phyloP scores from a whole-genome alignment of 192 early-diverging fungal species.

The Cetraspora pellucida region DNA sequence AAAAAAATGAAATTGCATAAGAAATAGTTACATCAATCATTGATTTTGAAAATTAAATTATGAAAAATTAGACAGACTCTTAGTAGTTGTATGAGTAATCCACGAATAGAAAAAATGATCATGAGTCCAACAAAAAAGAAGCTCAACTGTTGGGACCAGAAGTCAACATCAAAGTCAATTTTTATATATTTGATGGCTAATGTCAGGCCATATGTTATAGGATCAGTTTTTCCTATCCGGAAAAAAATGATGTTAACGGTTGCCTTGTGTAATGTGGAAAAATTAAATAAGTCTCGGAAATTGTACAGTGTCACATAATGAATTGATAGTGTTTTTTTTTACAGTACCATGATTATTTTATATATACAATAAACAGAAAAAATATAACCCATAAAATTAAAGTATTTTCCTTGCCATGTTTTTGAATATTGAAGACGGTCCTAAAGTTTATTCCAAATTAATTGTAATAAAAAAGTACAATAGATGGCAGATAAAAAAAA shows the following conservation, averaged over 20 bases:
- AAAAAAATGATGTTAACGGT: slow-evolving; percentile 78
- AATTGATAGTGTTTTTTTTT: not conserved
- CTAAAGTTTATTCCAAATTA: slow-evolving; percentile 33
- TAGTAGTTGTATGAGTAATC: slow-evolving; percentile 79
- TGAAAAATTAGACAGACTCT: slow-evolving; percentile 49
- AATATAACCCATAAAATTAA: slow-evolving; percentile 80
- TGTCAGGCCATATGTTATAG: slow-evolving; percentile 79
- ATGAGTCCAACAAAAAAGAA: slow-evolving; percentile 91
- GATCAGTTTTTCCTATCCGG: slow-evolving; percentile 74
- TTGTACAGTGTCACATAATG: not conserved
- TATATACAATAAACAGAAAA: slow-evolving; percentile 91
- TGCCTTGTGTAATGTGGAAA: slow-evolving; percentile 49
- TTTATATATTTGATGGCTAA: slow-evolving; percentile 67
- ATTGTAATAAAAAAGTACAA: not conserved
- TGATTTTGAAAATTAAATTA: not conserved
- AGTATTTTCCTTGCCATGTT: slow-evolving; percentile 77
- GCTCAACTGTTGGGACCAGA: slow-evolving; percentile 90
- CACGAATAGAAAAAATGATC: slow-evolving; percentile 87
- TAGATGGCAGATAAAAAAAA: not conserved
- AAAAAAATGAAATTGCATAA: not conserved
- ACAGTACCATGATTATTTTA: slow-evolving; percentile 75
- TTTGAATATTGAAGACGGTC: slow-evolving; percentile 58
- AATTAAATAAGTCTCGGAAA: not conserved
- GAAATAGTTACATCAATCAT: not conserved
- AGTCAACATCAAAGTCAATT: slow-evolving; percentile 68